A percentile compares a stretch with the other conserved stretches of the same genome.
Conservation (phyloP, 1,139 yeast species). For the Zygoascus meyerae region DNA sequence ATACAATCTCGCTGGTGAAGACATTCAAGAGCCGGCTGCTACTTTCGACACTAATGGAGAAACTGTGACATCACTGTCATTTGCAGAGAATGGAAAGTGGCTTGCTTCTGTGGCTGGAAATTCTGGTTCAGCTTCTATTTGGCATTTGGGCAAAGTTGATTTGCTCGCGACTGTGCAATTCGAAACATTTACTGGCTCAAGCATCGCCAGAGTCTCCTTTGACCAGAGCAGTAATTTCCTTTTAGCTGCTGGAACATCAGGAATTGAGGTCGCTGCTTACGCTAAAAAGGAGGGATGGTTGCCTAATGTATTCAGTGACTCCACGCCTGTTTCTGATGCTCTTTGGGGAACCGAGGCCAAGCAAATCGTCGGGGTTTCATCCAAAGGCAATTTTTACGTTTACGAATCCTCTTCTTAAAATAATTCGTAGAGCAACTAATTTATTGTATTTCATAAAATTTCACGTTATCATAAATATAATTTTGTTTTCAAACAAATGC, state of each 20-base stretch:
- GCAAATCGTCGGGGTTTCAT: conserved; percentile 16
- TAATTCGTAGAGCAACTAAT: background rate
- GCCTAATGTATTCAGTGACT: conserved; percentile 9
- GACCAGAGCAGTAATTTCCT: conserved; percentile 41
- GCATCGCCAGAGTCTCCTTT: conserved; percentile 31
- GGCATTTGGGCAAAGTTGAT: conserved; percentile 25
- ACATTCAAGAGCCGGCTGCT: conserved; percentile 32
- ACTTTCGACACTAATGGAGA: conserved; percentile 27
- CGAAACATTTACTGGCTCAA: conserved; percentile 11
- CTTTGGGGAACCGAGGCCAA: conserved; percentile 23
- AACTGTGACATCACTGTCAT: conserved; percentile 40
- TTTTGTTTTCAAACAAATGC: background rate
- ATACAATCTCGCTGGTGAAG: conserved; percentile 41
- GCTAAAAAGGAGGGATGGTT: conserved; percentile 20
- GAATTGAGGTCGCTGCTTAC: conserved; percentile 21
- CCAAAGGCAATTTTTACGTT: conserved; percentile 22
- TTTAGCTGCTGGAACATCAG: conserved; percentile 18
- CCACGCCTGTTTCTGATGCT: conserved; percentile 16
- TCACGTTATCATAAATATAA: background rate
- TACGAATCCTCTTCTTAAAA: conserved; percentile 7
- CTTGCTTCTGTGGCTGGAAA: conserved; percentile 35
- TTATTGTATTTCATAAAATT: background rate
- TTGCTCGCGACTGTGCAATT: conserved; percentile 24
- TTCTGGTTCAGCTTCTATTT: conserved; percentile 18
- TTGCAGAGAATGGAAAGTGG: conserved; percentile 72